phyloP scores from a whole-genome alignment of 116 monocot genomes.

The Papilionanthe hybrid region DNA sequence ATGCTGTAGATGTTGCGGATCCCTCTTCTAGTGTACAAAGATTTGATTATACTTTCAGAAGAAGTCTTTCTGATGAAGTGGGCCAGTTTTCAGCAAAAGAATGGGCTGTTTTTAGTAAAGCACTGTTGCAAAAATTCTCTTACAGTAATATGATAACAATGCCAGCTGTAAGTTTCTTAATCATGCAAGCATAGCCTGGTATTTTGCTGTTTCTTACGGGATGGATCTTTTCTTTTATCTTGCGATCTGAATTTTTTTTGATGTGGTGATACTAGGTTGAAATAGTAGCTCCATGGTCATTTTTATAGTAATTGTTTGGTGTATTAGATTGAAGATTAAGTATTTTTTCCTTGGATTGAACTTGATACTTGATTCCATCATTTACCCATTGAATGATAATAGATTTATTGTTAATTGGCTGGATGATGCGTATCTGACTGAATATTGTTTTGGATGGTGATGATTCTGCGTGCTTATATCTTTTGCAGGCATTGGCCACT shows the following conservation, averaged over 20 bases:
- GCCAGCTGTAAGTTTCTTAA: slow-evolving; percentile 15
- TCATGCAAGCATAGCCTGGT: background rate
- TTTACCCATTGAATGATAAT: background rate
- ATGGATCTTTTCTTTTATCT: background rate
- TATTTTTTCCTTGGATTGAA: background rate
- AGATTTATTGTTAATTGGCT: background rate
- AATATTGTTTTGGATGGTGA: background rate
- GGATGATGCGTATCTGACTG: background rate
- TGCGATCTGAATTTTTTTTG: background rate
- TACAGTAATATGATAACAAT: slow-evolving; percentile 19
- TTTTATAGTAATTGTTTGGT: background rate
- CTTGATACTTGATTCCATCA: background rate
- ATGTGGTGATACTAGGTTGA: background rate
- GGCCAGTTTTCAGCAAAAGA: slow-evolving; percentile 19
- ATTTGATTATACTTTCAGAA: background rate
- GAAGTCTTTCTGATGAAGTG: slow-evolving; percentile 10
- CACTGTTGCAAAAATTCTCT: slow-evolving; percentile 20
- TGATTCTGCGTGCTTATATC: background rate
- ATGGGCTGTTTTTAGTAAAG: slow-evolving; percentile 20
- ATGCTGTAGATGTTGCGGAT: slow-evolving; percentile 7
- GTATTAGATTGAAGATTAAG: background rate
- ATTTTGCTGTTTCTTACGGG: background rate
- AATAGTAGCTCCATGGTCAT: background rate
- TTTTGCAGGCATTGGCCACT: slow-evolving; percentile 19
- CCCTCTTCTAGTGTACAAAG: slow-evolving; percentile 1